These are phyloP conservation scores for Salvia sclarea DNA, from an alignment of 305 asterid genomes.

Conservation along the genomic window DNA sequence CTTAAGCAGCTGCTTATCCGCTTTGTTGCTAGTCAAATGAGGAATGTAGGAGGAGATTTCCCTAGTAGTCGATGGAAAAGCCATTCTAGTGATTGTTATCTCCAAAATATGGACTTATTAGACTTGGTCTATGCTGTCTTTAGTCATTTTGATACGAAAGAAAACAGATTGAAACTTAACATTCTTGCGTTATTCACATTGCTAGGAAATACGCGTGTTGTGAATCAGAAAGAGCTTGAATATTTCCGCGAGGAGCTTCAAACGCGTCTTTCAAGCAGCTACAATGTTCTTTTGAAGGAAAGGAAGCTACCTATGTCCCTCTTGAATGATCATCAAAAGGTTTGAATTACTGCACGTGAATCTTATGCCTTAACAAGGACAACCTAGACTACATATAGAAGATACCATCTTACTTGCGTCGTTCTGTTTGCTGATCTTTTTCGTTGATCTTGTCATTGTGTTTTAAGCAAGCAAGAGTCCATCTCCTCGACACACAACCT, in stretches of 20 bases:
- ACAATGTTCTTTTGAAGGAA: conserved; percentile 80
- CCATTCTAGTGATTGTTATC: neutral
- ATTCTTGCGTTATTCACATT: conserved; percentile 13
- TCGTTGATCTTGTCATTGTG: conserved; percentile 20
- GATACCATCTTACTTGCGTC: neutral
- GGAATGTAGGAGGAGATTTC: neutral
- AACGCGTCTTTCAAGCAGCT: conserved; percentile 73
- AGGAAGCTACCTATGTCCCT: conserved; percentile 89
- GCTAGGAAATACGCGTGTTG: conserved; percentile 78
- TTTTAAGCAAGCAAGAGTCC: conserved; percentile 88
- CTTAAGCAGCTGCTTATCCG: neutral
- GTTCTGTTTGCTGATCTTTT: conserved; percentile 26
- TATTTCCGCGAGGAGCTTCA: conserved; percentile 79
- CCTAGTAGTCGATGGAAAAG: neutral
- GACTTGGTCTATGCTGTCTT: neutral
- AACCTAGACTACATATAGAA: neutral
- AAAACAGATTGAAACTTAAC: neutral
- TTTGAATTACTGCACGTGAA: conserved; percentile 30
- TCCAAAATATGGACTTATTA: neutral
- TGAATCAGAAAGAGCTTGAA: conserved; percentile 83
- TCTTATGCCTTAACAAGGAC: conserved; percentile 16
- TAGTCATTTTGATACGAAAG: neutral
- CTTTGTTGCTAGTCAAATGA: neutral
- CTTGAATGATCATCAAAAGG: conserved; percentile 86
- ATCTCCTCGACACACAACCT: conserved; percentile 88